These are phyloP conservation scores for Kickxella alabastrina DNA, from an alignment of 192 early-diverging fungal genomes.

Conservation along the genomic window DNA sequence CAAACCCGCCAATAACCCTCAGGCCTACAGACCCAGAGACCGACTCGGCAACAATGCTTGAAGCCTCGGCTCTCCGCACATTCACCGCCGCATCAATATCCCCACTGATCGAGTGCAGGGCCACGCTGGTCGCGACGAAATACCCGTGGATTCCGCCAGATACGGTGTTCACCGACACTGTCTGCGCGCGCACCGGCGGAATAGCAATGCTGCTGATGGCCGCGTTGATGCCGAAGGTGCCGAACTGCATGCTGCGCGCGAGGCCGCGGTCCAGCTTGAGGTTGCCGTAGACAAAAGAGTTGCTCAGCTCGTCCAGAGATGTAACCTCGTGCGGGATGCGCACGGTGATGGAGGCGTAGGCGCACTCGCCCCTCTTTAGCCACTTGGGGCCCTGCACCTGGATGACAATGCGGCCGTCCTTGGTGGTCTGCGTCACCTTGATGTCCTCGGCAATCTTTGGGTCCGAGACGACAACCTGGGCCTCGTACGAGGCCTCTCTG, in stretches of 20 bases:
- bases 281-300: constrained; percentile 37
- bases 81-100: constrained; percentile 38
- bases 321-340: constrained; percentile 25
- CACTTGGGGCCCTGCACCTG: constrained; percentile 43
- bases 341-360: constrained; percentile 36
- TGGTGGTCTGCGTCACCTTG: constrained; percentile 16
- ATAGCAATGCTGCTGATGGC: constrained; percentile 27
- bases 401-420: constrained; percentile 33
- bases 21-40: constrained; percentile 31
- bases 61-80: constrained; percentile 34
- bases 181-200: constrained; percentile 30
- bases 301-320: constrained; percentile 20
- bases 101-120: constrained; percentile 37
- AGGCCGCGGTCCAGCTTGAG: constrained; percentile 34
- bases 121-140: constrained; percentile 20
- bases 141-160: constrained; percentile 35
- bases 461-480: constrained; percentile 34
- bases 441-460: constrained; percentile 37
- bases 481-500: constrained; percentile 26
- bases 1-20: constrained; percentile 43
- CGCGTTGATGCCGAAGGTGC: constrained; percentile 34
- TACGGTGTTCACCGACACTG: constrained; percentile 30
- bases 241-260: constrained; percentile 32
- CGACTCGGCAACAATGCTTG: constrained; percentile 25
- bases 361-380: constrained; percentile 34